Conservation (phyloP, 352 stramenopile species). For the Nothophytophthora sp. region DNA sequence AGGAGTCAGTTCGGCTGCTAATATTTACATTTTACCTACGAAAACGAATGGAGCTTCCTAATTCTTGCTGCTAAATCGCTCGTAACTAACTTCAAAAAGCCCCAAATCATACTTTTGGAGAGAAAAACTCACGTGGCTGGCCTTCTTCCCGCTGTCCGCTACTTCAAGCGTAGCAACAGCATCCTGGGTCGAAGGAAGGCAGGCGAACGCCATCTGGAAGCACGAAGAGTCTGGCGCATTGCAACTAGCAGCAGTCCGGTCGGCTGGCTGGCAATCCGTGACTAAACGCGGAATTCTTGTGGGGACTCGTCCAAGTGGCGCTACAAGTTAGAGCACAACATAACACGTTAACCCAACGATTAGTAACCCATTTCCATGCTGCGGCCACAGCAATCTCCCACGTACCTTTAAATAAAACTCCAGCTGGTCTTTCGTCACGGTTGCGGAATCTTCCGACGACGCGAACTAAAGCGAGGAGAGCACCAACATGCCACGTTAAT, state of each 20-base stretch:
- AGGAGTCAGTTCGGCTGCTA: slow-evolving; percentile 15
- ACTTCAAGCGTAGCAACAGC: slow-evolving; percentile 20
- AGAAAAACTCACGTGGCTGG: too few species aligned
- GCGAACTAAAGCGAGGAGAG: slow-evolving; percentile 37
- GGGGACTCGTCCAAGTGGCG: slow-evolving; percentile 44
- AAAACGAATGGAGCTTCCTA: too few species aligned
- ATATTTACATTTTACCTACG: slow-evolving; percentile 26
- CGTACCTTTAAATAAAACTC: slow-evolving; percentile 87
- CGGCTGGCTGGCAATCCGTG: not conserved
- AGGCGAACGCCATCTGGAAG: slow-evolving; percentile 4
- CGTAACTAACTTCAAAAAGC: slow-evolving; percentile 29
- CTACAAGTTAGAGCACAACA: slow-evolving; percentile 22
- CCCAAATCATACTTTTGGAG: too few species aligned
- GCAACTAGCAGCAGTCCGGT: not conserved
- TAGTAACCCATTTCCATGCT: too few species aligned
- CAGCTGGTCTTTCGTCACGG: slow-evolving; percentile 80
- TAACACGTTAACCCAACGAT: not conserved
- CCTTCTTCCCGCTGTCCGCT: slow-evolving; percentile 9
- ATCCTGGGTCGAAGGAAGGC: slow-evolving; percentile 13
- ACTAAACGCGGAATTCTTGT: slow-evolving; percentile 34
- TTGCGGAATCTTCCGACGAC: slow-evolving; percentile 54
- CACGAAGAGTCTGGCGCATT: slow-evolving; percentile 10
- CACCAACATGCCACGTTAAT: not conserved
- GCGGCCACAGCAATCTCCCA: too few species aligned
- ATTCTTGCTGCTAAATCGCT: slow-evolving; percentile 19